Conservation (phyloP, 192 early-diverging fungal species). For the Linnemannia schmuckeri region DNA sequence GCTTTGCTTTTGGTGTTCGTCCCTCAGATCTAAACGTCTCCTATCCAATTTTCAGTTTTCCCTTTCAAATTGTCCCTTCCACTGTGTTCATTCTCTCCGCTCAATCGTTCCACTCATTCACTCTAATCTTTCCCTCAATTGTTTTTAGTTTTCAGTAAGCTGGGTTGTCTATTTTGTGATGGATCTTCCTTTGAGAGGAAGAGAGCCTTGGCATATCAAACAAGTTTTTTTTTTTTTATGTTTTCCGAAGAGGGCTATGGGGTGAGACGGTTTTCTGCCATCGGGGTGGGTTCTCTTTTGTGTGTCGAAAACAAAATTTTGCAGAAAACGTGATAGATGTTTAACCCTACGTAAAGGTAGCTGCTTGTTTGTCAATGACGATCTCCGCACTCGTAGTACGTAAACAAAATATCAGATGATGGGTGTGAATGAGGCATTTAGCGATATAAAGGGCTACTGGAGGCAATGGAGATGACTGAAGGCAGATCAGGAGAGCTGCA, state of each 20-base stretch:
- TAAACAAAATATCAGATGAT: too few relatives aligned
- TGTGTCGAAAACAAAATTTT: not conserved
- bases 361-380: not conserved
- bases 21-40: too few relatives aligned
- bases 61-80: too few relatives aligned
- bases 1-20: too few relatives aligned
- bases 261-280: not conserved
- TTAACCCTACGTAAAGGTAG: not conserved
- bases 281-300: not conserved
- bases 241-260: not conserved
- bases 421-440: not conserved
- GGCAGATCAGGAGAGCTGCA: too few relatives aligned
- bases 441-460: too few relatives aligned
- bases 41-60: too few relatives aligned
- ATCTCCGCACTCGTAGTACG: not conserved
- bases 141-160: not conserved
- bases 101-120: not conserved
- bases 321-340: not conserved
- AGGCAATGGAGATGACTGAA: too few relatives aligned
- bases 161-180: not conserved
- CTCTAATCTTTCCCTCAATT: not conserved
- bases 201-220: not conserved
- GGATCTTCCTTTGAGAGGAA: not conserved
- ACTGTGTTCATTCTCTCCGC: too few relatives aligned
- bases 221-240: not conserved